Evolutionary conservation across 768 basidiomycete genomes (phyloP).

Genomic region (Leccinum variicolor): DNA sequence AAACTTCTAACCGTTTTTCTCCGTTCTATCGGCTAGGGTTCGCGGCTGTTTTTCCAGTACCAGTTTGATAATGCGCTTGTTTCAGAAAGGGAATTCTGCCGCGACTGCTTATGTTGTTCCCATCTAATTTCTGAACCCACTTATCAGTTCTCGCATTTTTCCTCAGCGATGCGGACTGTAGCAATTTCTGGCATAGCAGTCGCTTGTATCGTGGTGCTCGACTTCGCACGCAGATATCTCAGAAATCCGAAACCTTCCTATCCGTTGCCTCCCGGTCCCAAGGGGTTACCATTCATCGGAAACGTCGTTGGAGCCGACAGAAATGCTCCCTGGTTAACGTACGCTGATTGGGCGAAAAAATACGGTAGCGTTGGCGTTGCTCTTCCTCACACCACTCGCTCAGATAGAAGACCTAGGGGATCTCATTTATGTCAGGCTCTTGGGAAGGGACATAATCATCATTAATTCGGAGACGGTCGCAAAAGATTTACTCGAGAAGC

Average conservation of each 20-base stretch:
- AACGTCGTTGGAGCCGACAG: constrained; percentile 34
- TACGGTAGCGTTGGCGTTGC: constrained; percentile 27
- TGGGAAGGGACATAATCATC: constrained; percentile 44
- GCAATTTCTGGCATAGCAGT: constrained; percentile 3
- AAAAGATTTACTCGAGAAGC: constrained; percentile 45
- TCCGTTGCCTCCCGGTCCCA: constrained; percentile 38
- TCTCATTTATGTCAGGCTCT: constrained; percentile 46
- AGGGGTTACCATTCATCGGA: constrained; percentile 36
- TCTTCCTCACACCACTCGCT: neutral
- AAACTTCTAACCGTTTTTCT: neutral
- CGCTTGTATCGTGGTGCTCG: constrained; percentile 7
- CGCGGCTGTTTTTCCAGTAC: neutral
- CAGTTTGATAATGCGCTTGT: neutral
- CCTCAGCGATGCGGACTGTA: constrained; percentile 5
- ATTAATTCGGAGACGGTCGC: constrained; percentile 43
- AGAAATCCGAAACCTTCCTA: neutral
- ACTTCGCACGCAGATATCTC: constrained; percentile 7
- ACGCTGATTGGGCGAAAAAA: constrained; percentile 36
- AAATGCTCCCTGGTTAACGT: constrained; percentile 34
- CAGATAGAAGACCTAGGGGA: constrained; percentile 28
- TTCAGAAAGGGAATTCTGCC: neutral
- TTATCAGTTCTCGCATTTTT: neutral
- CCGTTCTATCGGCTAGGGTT: neutral
- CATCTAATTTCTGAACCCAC: neutral
- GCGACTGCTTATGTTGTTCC: neutral